Evolutionary conservation across 78 protist genomes (phyloP), one percentile per base, ranked within the genome.

Genomic region (Andalucia godoyi): DNA sequence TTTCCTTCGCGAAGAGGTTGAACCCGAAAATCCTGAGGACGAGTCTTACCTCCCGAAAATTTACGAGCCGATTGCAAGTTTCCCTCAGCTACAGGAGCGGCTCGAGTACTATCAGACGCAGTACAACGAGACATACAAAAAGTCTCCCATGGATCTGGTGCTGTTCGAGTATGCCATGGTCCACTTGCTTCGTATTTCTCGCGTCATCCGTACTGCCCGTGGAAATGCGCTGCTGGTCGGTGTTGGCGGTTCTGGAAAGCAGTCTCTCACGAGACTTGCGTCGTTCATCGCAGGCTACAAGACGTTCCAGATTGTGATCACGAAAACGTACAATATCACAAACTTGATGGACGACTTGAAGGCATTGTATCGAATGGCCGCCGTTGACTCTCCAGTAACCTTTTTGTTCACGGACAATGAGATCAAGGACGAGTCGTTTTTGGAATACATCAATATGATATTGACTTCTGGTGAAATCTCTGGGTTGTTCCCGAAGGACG

Each of bases 161-260:
- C 43, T 90, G 50, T 90, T 90, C 77, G 59, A 79, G 30, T 81
- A 81, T 8, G 84, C 86, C 7, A 33, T 90, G 37, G 30, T 53
- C 15, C 92, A 90, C 59, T 21, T 90, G 23, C 9, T 47, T 29
- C 64, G 91, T 12, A 77, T 90, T 67, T 45, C 62, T 27, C 70
- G 95, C 12, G 38, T 85, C 39, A 10, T 90, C 25, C 2, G 60
- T 27, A 37, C 51, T 32, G 66, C 80, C 6, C 72, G 87, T 15
- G 95, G 95, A n/a, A 30, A 47, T 41, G 82, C 83, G 34, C 76
- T 90, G 32, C 60, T 85, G 29, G 88, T 90, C 4, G 95, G 95
- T 23, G 80, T 78, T n/a, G 89, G 89, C 21, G 94, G 94, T 2
- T 66, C 78, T 0, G 94, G 94, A 15, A 76, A 77, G 55, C 88